Base-by-base conservation (phyloP, 2,329 filamentous ascomycete genomes). In the Aspergillus floridensis region DNA sequence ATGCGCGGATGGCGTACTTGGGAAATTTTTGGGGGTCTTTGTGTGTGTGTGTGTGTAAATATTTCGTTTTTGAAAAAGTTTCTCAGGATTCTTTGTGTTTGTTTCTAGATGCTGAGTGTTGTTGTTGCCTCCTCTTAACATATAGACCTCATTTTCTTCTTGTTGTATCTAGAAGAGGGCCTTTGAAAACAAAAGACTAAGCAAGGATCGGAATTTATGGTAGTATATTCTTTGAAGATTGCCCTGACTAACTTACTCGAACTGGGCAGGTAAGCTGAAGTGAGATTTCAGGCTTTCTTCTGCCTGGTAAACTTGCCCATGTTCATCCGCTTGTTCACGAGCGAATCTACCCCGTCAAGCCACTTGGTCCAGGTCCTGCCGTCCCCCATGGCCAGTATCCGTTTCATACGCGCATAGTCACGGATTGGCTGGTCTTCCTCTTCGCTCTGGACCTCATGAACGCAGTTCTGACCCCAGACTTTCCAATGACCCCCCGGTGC, bases 321-420 rank as follows among this genome's bases (percentile, higher is more conserved):
- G 29, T 63, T 63, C 64, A 59, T 66, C 31, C 65, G 57, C 57
- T 58, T 63, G 47, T 64, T 67, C 0, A 69, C 66, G n/a, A 70
- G 41, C 3, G 63, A 60, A 58, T 69, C 67, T 5, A 67, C 61
- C 3, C 61, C 66, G 31, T 59, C 53, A 8, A 70, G 47, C 63
- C 64, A 68, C 24, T 52, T 58, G 35, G 52, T 65, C 65, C 68
- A 70, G 10, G 50, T 56, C n/a, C 53, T 29, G 3, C 65, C 63
- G 26, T 57, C 35, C 3, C 63, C 66, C 35, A 71, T 56, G 2
- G 47, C 41, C 14, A 69, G 47, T 1, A 71, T 46, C 46, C 49
- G 53, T 21, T 63, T 59, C 59, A 70, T 70, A 4, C 65, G 63
- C 4, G 54, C n/a, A 49, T 70, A 71, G 3, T 52, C 48, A 12